Conservation (phyloP, 116 monocot species). For the Papilionanthe hybrid region DNA sequence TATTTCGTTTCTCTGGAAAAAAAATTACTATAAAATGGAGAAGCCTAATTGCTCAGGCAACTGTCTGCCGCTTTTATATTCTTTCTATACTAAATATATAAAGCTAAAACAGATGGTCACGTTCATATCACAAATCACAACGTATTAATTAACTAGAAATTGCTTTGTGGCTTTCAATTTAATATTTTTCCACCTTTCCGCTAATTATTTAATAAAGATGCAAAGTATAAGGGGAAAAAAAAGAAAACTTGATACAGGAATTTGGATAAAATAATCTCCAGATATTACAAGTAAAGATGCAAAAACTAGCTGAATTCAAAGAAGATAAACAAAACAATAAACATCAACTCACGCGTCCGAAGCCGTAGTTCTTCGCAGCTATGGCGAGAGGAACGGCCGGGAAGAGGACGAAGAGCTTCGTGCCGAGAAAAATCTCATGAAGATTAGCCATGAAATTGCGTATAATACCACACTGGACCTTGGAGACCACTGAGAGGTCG, state of each 20-base stretch:
- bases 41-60: no score
- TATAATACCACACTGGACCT: conserved; percentile 20
- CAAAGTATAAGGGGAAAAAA: background rate
- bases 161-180: background rate
- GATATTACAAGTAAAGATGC: background rate
- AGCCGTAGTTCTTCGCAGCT: conserved; percentile 26
- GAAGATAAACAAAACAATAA: background rate
- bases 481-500: conserved; percentile 22
- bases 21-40: no score
- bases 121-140: no score
- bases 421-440: conserved; percentile 61
- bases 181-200: background rate
- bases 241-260: background rate
- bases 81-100: no score
- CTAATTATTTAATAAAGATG: background rate
- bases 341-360: conserved; percentile 23
- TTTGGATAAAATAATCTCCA: no score
- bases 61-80: no score
- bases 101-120: no score
- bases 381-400: conserved; percentile 52
- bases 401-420: conserved; percentile 68
- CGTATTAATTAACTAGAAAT: background rate
- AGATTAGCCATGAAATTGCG: conserved; percentile 40
- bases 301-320: background rate
- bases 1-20: no score